A percentile compares a stretch with the other conserved stretches of the same genome.
phyloP scores from a whole-genome alignment of 306 rosid species.

The Crotalaria pallida region DNA sequence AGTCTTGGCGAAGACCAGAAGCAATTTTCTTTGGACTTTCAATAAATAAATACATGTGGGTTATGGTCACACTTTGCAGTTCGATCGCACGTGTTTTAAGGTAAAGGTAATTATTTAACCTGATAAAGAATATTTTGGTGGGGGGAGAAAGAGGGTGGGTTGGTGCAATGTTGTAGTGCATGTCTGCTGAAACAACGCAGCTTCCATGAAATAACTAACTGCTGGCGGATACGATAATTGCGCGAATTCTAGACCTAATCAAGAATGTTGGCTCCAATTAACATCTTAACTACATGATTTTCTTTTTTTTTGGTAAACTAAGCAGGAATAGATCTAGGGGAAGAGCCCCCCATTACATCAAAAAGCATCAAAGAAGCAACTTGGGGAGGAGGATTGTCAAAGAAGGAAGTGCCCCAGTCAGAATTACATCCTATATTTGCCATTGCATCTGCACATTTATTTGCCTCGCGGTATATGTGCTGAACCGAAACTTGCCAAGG shows the following conservation, averaged over 20 bases:
- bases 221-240: neutral
- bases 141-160: neutral
- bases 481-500: no score
- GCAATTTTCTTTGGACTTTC: slow-evolving; percentile 1
- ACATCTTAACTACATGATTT: no score
- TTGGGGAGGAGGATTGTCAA: no score
- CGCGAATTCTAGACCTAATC: neutral
- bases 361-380: no score
- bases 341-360: no score
- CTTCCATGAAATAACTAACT: slow-evolving; percentile 28
- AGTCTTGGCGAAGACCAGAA: slow-evolving; percentile 20
- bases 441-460: no score
- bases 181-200: slow-evolving; percentile 27
- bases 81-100: slow-evolving; percentile 32
- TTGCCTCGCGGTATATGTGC: no score
- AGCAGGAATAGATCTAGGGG: no score
- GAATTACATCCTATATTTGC: no score
- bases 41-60: neutral
- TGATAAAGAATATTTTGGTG: neutral
- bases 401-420: no score
- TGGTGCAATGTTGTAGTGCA: neutral
- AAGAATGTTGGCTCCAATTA: neutral
- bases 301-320: no score
- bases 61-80: slow-evolving; percentile 8
- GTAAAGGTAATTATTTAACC: no score